Evolutionary conservation across 352 stramenopile species (phyloP).

Genomic region (Thalassiosira livingstoniorum): DNA sequence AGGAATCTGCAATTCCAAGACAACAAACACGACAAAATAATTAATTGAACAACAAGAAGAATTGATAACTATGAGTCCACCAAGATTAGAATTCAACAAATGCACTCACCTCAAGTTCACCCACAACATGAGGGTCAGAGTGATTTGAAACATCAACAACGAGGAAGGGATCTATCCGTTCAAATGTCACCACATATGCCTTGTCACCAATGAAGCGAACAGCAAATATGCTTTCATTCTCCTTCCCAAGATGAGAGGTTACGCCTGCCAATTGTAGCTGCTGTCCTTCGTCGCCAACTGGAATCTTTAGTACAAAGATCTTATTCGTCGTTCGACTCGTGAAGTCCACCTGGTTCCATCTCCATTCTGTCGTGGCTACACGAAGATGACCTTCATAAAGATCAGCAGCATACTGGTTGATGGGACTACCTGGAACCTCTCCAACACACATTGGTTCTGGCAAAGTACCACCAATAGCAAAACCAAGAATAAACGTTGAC

Average conservation of each 20-base stretch:
- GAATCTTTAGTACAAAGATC: constrained; percentile 68
- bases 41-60: background rate
- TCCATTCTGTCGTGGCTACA: constrained; percentile 62
- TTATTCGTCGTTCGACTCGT: constrained; percentile 65
- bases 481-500: constrained; percentile 69
- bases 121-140: constrained; percentile 58
- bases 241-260: constrained; percentile 64
- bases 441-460: constrained; percentile 53
- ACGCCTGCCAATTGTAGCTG: constrained; percentile 55
- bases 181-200: constrained; percentile 75
- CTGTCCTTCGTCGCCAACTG: constrained; percentile 23
- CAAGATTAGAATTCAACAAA: background rate
- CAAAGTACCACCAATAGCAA: constrained; percentile 52
- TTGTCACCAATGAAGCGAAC: constrained; percentile 66
- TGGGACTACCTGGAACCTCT: constrained; percentile 56
- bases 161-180: constrained; percentile 77
- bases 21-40: background rate
- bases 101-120: constrained; percentile 52
- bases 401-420: constrained; percentile 75
- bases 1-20: constrained; percentile 58
- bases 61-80: background rate
- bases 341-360: constrained; percentile 15
- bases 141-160: constrained; percentile 66
- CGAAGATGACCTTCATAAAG: constrained; percentile 65
- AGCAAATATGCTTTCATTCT: constrained; percentile 66